Conservation (phyloP, 2,329 filamentous ascomycete species). For the Xylariaceae sp. region DNA sequence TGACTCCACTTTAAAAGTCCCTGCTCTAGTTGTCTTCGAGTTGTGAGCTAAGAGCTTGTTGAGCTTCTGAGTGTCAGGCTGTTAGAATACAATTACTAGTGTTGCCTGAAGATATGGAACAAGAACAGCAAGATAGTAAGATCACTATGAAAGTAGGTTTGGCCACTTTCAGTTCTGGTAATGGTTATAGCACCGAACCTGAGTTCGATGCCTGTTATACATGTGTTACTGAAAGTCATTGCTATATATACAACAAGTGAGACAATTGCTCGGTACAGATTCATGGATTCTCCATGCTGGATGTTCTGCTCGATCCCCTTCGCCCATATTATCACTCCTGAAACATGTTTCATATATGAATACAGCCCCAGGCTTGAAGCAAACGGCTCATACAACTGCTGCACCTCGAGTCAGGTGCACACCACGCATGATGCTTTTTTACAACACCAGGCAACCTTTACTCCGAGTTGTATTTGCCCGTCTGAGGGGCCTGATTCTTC, state of each 20-base stretch:
- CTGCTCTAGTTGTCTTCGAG: not conserved
- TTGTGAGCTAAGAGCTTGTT: too few relatives aligned
- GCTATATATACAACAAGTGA: conserved; percentile 24
- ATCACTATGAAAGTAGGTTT: conserved; percentile 14
- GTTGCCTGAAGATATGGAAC: too few relatives aligned
- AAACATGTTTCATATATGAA: conserved; percentile 5
- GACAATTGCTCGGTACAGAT: conserved; percentile 13
- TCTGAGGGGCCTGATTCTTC: not conserved
- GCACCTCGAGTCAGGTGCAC: not conserved
- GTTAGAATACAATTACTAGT: too few relatives aligned
- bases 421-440: not conserved
- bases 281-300: conserved; percentile 1
- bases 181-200: too few relatives aligned
- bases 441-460: not conserved
- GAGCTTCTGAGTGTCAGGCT: too few relatives aligned
- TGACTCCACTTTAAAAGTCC: not conserved
- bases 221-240: conserved; percentile 1
- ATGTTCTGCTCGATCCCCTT: not conserved
- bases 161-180: too few relatives aligned
- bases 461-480: too few relatives aligned
- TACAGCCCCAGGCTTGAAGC: conserved; percentile 8
- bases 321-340: not conserved
- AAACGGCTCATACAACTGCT: conserved; percentile 13
- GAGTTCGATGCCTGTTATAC: conserved; percentile 18
- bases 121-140: too few relatives aligned